phyloP scores from a whole-genome alignment of 2,329 filamentous ascomycete species.

The Neofusicoccum parvum region DNA sequence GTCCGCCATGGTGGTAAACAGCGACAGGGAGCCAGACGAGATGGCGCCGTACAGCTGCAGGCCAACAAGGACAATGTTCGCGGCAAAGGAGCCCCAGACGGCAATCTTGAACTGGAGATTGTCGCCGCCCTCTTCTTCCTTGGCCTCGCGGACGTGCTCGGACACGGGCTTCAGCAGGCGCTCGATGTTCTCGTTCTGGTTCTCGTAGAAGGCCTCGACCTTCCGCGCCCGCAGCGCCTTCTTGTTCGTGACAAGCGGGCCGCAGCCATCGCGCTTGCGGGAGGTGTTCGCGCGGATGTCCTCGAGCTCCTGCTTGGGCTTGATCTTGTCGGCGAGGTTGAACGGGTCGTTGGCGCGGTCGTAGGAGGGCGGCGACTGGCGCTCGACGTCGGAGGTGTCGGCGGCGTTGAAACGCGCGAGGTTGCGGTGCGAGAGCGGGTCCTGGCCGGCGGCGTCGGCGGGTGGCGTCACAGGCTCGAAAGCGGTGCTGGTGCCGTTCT shows the following conservation, averaged over 20 bases:
- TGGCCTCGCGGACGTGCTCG: constrained; percentile 81
- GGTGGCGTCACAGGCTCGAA: constrained; percentile 36
- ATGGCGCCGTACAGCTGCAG: constrained; percentile 89
- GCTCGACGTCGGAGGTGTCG: constrained; percentile 45
- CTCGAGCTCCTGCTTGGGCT: constrained; percentile 74
- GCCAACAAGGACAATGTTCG: constrained; percentile 76
- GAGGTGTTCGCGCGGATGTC: constrained; percentile 79
- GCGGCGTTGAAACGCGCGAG: constrained; percentile 31
- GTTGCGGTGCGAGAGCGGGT: constrained; percentile 40
- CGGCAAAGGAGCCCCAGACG: constrained; percentile 69
- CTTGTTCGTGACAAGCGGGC: constrained; percentile 46
- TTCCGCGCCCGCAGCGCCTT: constrained; percentile 53
- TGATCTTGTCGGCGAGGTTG: constrained; percentile 74
- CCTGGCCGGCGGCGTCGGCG: constrained; percentile 31
- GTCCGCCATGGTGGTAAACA: constrained; percentile 98
- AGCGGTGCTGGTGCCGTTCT: constrained; percentile 42
- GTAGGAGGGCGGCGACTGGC: constrained; percentile 59
- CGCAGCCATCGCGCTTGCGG: constrained; percentile 66
- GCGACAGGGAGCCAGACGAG: constrained; percentile 83
- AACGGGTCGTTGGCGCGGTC: constrained; percentile 76
- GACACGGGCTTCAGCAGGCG: constrained; percentile 89
- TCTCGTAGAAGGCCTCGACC: constrained; percentile 81
- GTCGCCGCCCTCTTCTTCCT: constrained; percentile 77
- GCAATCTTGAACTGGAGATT: constrained; percentile 74
- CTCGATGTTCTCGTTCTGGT: constrained; percentile 92